These are phyloP conservation scores for Myxozyma neglecta DNA, from an alignment of 805 yeast genomes.

Conservation along the genomic window DNA sequence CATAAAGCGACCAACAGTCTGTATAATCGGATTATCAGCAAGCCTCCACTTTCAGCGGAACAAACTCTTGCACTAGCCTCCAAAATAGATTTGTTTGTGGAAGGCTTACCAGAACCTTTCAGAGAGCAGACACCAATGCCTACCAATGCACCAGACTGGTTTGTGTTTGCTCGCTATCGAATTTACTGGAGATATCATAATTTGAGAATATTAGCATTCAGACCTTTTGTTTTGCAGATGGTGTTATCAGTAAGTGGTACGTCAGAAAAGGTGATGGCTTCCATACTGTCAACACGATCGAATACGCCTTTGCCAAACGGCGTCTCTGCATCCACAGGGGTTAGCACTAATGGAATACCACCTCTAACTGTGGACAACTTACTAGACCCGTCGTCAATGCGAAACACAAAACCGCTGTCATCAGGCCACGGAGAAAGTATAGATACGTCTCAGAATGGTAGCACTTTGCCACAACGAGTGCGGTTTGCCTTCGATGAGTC, in stretches of 20 bases:
- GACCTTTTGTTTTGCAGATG: constrained; percentile 59
- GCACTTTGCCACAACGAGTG: background rate
- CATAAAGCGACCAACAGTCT: constrained; percentile 51
- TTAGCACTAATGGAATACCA: background rate
- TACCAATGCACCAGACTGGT: constrained; percentile 50
- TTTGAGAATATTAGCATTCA: constrained; percentile 54
- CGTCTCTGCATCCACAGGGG: background rate
- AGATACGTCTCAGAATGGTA: background rate
- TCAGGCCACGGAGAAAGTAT: background rate
- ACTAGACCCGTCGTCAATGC: background rate
- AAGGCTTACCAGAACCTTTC: constrained; percentile 50
- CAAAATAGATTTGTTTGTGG: constrained; percentile 46
- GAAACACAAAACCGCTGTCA: background rate
- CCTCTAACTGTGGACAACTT: background rate
- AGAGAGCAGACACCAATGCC: constrained; percentile 44
- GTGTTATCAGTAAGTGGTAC: constrained; percentile 40
- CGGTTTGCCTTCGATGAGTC: constrained; percentile 18
- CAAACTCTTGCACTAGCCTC: constrained; percentile 54
- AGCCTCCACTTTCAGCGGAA: constrained; percentile 49
- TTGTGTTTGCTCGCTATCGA: constrained; percentile 53
- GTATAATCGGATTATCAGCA: constrained; percentile 50
- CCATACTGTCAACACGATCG: background rate
- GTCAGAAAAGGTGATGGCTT: constrained; percentile 4
- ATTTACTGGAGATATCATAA: constrained; percentile 61
- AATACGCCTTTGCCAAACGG: background rate